Evolutionary conservation across 768 basidiomycete genomes (phyloP), one percentile per base, ranked within the genome.

Genomic region (Lentinula raphanica): DNA sequence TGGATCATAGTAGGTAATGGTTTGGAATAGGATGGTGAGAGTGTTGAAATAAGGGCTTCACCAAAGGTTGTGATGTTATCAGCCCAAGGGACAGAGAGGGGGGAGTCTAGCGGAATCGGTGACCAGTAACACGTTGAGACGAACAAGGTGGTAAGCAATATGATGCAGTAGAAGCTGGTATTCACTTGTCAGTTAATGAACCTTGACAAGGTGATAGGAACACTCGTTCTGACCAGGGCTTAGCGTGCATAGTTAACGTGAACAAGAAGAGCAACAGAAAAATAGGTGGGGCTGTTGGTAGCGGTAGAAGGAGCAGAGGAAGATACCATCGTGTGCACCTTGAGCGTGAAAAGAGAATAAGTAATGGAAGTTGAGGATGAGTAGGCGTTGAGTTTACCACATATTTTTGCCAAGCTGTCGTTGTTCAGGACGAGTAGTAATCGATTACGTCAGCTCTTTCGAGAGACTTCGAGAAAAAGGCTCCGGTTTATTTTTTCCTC

Each of bases 71-170:
- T 87, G 68, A 90, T 80, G 65, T 86, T 84, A 46, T 80, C 76
- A 4, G 84, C 71, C 87, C 87, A 90, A 9, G 88, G 86, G 17
- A 66, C 68, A 12, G 82, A 79, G 58, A 92, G 83, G 0, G 79
- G 75, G 27, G 79, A 83, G 60, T 85, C 80, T 48, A 85, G 69
- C 23, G 86, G 81, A 58, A 91, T 83, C 29, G 92, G 89, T 61
- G 90, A 88, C 92, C 92, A 93, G 71, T 92, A 92, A 69, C 92
- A 94, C 17, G 92, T 89, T 15, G 92, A 89, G 60, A 91, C 77
- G 68, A 92, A 93, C 49, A 93, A 79, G n/a, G 91, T 88, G 0
- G 84, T 79, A 13, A 94, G 82, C 21, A 94, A 79, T 23, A 91
- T 78, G 56, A 94, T 87, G 76, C 92, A 94, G 69, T 94, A 94